Evolutionary conservation across 495 filamentous ascomycete species (phyloP), one percentile per base, ranked within the genome.

Genomic region (Chaetomium tenue): DNA sequence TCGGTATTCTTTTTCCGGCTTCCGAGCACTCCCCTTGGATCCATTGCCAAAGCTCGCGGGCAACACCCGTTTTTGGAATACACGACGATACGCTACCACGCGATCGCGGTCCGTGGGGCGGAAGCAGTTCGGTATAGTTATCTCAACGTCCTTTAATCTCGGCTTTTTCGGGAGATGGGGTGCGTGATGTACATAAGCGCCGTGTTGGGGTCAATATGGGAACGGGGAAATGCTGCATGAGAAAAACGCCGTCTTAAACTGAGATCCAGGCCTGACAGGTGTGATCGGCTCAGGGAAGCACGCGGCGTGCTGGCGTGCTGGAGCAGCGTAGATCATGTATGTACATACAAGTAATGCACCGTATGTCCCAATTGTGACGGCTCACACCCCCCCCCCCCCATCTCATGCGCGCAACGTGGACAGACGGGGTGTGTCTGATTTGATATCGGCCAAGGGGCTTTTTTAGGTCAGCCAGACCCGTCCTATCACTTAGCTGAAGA

Each of bases 131-230:
- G 22, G 12, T 37, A 40, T 37, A 23, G 52, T 25, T 55, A 25
- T 52, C 42, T 53, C 47, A 50, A 20, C 56, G 39, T 60, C 63
- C 63, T 65, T 60, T 60, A 65, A 65, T 65, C 50, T 65, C 63
- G 63, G 57, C 13, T 65, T 25, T 53, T 25, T 55, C 18, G 53
- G 53, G 44, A 54, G 33, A 23, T 26, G 59, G 46, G 22, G 22
- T 52, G 40, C 48, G 25, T 11, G 0, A 37, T 37, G 33, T 7
- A 37, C 33, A 30, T 44, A n/a, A 42, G 59, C 59, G 59, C 48
- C 2, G 33, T 40, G 12, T 20, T 15, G 11, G 46, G 46, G 46
- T 39, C 50, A 51, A 51, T n/a, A 51, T 5, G 18, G 7, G 37
- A 50, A 12, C 22, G 26, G 28, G 11, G 22, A 51, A 50, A 4